Percentiles rank a stretch among this genome's conserved stretches.
Evolutionary conservation across 768 basidiomycete species (phyloP).

Genomic region (Collybia mongolica): DNA sequence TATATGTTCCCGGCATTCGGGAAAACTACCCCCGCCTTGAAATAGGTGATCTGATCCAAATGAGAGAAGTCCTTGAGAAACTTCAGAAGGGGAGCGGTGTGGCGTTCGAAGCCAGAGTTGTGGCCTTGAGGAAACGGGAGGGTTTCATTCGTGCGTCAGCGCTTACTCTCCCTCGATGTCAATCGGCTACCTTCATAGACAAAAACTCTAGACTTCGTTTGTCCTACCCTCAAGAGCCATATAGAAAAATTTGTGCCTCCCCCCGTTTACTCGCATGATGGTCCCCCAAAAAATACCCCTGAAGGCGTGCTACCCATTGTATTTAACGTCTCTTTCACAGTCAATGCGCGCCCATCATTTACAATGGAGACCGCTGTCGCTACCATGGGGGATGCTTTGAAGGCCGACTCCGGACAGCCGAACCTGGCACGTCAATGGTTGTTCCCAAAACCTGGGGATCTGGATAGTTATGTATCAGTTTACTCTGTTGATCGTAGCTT

Average conservation of each 20-base stretch:
- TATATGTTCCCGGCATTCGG: conserved; percentile 37
- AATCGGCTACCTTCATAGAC: not conserved
- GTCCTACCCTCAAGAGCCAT: conserved; percentile 37
- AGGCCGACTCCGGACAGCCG: conserved; percentile 10
- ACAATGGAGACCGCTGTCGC: conserved; percentile 40
- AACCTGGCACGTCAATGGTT: conserved; percentile 42
- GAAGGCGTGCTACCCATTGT: conserved; percentile 36
- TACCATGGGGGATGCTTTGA: conserved; percentile 24
- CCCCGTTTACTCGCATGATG: conserved; percentile 12
- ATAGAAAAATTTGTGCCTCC: conserved; percentile 32
- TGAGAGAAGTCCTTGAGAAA: conserved; percentile 38
- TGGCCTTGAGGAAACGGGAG: conserved; percentile 41
- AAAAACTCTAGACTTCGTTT: conserved; percentile 32
- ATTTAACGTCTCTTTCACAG: conserved; percentile 49
- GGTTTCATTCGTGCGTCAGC: conserved; percentile 42
- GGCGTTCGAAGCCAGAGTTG: conserved; percentile 47
- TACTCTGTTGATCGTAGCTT: conserved; percentile 23
- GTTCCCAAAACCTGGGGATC: conserved; percentile 38
- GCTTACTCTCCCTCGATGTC: not conserved
- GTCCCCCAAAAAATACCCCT: conserved; percentile 16
- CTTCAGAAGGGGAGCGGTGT: conserved; percentile 30
- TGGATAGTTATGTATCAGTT: conserved; percentile 16
- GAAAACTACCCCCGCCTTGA: conserved; percentile 40
- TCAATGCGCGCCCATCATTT: conserved; percentile 40
- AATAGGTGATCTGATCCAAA: conserved; percentile 42